Base-by-base conservation (phyloP, 768 basidiomycete genomes). In the Trametes elegans region DNA sequence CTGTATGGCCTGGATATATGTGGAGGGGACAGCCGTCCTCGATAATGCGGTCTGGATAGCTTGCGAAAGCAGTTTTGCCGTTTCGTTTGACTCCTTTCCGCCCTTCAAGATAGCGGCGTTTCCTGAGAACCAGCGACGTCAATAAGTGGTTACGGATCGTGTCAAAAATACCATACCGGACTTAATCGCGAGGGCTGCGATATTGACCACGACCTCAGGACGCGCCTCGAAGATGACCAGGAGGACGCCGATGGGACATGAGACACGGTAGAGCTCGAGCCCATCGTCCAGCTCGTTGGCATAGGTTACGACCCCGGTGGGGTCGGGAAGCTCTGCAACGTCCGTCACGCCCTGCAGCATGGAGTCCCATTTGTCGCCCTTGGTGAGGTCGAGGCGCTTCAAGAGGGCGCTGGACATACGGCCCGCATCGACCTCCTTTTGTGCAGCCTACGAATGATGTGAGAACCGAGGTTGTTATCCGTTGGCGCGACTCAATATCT, bases 91-190 rank as follows among this genome's bases (percentile, higher is more conserved):
- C 68, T 99, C 97, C 68, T 96, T 98, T 6, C 97, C 97, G 9
- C 97, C 96, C 72, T 99, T 98, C 27, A 98, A 74, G 54, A 99
- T 98, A 8, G 95, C 96, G 19, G 94, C 88, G 68, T 99, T 99
- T 2, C 96, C 96, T 97, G 61, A 6, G 41, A 28, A 7, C 48
- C 18, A 58, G 9, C 24, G 23, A 14, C 29, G 16, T 57, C 3
- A 49, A 19, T 10, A 13, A 19, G 3, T 23, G 31, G 35, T 7
- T 13, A 19, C 16, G 29, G 2, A n/a, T 26, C n/a, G 0, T 11
- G 27, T 3, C 3, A 18, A 7, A 2, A 16, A 27, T 18, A 65
- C 83, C 55, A n/a, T 57, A 92, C 96, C 96, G 27, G 94, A 97
- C 71, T 98, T 99, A 67, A 99, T 90, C 1, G 97, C 96, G 65